Percentiles rank a stretch among this genome's conserved stretches.
Evolutionary conservation across 805 yeast species (phyloP).

Genomic region (Kazachstania bromeliacearum): DNA sequence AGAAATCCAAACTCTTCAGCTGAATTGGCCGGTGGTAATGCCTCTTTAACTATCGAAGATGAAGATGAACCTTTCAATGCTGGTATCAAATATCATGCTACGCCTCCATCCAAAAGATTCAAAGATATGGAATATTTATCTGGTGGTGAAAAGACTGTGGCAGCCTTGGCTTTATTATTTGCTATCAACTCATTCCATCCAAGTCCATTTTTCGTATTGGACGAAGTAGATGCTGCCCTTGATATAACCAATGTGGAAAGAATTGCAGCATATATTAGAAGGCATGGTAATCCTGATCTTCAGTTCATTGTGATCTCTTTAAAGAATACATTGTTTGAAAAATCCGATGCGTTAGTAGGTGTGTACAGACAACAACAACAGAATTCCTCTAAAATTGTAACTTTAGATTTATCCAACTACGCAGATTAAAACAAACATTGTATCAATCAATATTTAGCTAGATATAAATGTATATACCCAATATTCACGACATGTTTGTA

Average conservation of each 20-base stretch:
- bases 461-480: too few species aligned
- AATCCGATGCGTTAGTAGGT: conserved; percentile 86
- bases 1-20: conserved; percentile 41
- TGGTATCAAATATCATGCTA: conserved; percentile 85
- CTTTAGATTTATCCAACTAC: conserved; percentile 60
- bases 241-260: conserved; percentile 81
- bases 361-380: conserved; percentile 74
- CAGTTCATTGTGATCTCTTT: conserved; percentile 91
- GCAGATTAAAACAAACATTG: conserved; percentile 34
- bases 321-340: conserved; percentile 78
- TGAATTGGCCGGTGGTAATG: conserved; percentile 86
- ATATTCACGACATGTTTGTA: too few species aligned
- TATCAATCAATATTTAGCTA: too few species aligned
- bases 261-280: conserved; percentile 77
- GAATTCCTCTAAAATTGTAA: conserved; percentile 64
- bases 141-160: conserved; percentile 96
- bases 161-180: conserved; percentile 86
- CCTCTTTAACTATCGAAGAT: conserved; percentile 75
- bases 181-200: conserved; percentile 88
- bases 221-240: conserved; percentile 97
- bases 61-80: conserved; percentile 80
- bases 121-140: conserved; percentile 86
- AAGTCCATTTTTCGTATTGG: conserved; percentile 90
- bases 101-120: conserved; percentile 93
- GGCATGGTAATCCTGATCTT: conserved; percentile 64